Conservation (phyloP, 768 basidiomycete species). For the Lactarius pseudohatsudake region DNA sequence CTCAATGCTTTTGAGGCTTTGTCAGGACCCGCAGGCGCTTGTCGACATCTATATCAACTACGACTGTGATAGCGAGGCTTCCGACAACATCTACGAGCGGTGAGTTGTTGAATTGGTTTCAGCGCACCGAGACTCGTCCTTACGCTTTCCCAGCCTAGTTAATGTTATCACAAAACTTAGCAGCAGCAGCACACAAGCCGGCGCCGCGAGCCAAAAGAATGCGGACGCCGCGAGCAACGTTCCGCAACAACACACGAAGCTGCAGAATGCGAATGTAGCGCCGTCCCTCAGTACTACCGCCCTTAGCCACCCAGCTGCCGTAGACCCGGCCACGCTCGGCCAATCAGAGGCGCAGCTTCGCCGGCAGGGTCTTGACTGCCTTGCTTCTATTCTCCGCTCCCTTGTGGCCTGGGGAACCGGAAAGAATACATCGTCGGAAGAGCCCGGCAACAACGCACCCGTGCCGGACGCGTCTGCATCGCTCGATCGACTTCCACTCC, state of each 20-base stretch:
- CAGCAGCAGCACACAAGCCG: constrained; percentile 50
- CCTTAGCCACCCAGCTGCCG: constrained; percentile 60
- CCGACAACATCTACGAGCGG: constrained; percentile 98
- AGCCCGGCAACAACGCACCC: constrained; percentile 32
- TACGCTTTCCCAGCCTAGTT: constrained; percentile 59
- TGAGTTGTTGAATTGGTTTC: constrained; percentile 40
- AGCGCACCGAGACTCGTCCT: constrained; percentile 7
- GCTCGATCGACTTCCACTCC: constrained; percentile 52
- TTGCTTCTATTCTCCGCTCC: constrained; percentile 84
- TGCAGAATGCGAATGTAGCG: constrained; percentile 46
- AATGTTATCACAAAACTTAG: constrained; percentile 95
- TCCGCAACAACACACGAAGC: constrained; percentile 51
- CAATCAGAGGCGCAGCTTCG: constrained; percentile 82
- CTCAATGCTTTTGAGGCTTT: constrained; percentile 81
- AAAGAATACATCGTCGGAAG: constrained; percentile 44
- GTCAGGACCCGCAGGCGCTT: constrained; percentile 94
- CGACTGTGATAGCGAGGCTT: constrained; percentile 93
- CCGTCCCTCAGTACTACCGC: constrained; percentile 67
- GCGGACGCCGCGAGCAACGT: constrained; percentile 63
- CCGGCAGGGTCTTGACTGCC: constrained; percentile 91
- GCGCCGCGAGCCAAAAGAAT: constrained; percentile 47
- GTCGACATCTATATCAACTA: constrained; percentile 99
- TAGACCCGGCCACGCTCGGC: constrained; percentile 66
- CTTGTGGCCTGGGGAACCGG: constrained; percentile 88
- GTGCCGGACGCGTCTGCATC: constrained; percentile 55